A percentile compares a stretch with the other conserved stretches of the same genome.
Conservation (phyloP, 441 rosid species). For the Syzygium syzygioides region DNA sequence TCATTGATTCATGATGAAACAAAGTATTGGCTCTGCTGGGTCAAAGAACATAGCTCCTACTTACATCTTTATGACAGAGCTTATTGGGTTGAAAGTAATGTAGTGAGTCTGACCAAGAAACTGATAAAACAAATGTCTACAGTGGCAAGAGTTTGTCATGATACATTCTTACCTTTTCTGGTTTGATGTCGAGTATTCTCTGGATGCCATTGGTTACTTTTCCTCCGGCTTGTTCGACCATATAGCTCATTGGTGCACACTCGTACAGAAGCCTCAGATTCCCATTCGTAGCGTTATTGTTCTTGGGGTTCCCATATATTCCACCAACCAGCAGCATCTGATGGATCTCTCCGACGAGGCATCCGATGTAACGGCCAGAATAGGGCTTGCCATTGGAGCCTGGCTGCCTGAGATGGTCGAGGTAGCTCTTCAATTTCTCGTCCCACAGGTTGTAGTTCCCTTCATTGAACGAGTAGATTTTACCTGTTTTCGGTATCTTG, state of each 20-base stretch:
- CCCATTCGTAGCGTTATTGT: constrained; percentile 19
- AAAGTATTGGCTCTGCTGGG: background rate
- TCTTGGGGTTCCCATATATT: constrained; percentile 27
- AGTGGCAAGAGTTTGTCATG: background rate
- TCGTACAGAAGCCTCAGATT: constrained; percentile 28
- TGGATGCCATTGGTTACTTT: constrained; percentile 23
- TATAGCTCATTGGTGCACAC: constrained; percentile 33
- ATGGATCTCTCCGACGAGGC: constrained; percentile 30
- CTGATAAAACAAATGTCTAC: background rate
- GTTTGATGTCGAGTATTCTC: constrained; percentile 29
- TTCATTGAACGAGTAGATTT: constrained; percentile 19
- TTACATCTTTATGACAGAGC: background rate
- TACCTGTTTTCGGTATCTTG: constrained; percentile 12
- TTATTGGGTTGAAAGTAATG: background rate
- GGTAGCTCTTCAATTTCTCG: constrained; percentile 26
- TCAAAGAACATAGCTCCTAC: background rate
- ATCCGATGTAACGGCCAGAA: constrained; percentile 24
- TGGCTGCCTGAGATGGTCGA: constrained; percentile 20
- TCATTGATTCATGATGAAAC: background rate
- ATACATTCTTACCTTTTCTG: constrained; percentile 14
- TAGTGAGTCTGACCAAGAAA: background rate
- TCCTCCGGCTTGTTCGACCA: constrained; percentile 32
- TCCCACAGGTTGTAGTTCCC: constrained; percentile 27
- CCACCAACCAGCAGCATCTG: constrained; percentile 27
- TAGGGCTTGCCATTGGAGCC: constrained; percentile 27